These are phyloP conservation scores for Perkinsus olseni DNA, from an alignment of 169 alveolate genomes.

Conservation along the genomic window DNA sequence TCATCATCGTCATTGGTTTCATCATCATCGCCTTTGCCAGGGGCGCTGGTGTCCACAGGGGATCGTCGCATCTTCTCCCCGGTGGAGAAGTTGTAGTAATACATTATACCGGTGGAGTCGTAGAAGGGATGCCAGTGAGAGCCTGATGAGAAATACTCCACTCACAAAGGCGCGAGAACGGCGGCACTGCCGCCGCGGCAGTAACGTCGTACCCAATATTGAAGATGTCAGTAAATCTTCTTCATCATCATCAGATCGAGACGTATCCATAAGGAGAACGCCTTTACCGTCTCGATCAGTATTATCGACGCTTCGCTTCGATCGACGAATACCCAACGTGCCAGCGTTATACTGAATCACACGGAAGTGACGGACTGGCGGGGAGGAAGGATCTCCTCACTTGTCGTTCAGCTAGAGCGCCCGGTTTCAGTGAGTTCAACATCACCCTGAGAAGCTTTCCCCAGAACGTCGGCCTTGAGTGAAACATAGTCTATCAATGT, in stretches of 20 bases:
- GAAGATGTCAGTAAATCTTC: neutral
- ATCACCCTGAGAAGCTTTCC: neutral
- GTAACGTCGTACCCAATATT: neutral
- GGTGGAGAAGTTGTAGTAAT: conserved; percentile 2
- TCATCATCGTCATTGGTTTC: neutral
- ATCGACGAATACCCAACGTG: neutral
- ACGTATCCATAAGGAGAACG: neutral
- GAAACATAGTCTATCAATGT: neutral
- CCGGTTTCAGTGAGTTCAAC: neutral
- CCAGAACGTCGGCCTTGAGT: neutral
- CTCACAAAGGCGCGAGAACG: neutral
- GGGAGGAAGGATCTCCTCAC: neutral
- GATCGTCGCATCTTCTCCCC: neutral
- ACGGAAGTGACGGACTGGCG: neutral
- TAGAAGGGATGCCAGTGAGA: conserved; percentile 9
- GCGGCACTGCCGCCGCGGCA: no score
- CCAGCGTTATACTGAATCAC: neutral
- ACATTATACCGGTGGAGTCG: conserved; percentile 5
- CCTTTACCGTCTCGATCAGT: neutral
- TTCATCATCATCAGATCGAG: neutral
- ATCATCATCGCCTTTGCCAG: neutral
- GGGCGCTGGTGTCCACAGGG: neutral
- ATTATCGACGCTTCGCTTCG: neutral
- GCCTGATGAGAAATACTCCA: neutral
- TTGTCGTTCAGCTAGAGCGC: neutral